phyloP scores from a whole-genome alignment of 805 yeast genomes.

The Pichia eremophila region DNA sequence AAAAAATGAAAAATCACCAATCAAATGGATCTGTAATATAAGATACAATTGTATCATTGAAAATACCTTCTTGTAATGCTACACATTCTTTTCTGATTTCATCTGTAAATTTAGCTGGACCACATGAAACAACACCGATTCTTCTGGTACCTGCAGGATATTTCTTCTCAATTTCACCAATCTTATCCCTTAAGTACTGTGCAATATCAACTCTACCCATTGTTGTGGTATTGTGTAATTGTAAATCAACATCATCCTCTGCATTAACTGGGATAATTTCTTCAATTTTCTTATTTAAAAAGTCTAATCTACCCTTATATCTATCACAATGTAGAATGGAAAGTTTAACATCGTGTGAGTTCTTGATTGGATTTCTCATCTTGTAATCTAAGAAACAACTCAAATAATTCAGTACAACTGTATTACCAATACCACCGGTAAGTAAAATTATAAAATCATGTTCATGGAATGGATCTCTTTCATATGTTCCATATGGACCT shows the following conservation, averaged over 20 bases:
- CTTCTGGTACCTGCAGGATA: background rate
- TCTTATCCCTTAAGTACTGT: background rate
- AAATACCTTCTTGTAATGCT: too few species aligned
- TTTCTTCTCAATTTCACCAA: background rate
- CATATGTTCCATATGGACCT: constrained; percentile 9
- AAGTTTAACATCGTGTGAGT: too few species aligned
- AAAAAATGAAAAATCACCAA: too few species aligned
- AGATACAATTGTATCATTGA: too few species aligned
- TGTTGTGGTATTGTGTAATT: background rate
- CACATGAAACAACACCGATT: constrained; percentile 1
- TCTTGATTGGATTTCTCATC: too few species aligned
- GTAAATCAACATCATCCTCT: background rate
- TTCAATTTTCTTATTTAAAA: too few species aligned
- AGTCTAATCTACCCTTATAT: too few species aligned
- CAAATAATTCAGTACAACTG: constrained; percentile 2
- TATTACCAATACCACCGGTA: constrained; percentile 8
- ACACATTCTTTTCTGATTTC: too few species aligned
- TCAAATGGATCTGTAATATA: too few species aligned
- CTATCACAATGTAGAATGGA: too few species aligned
- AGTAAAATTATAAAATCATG: constrained; percentile 1
- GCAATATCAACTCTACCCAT: background rate
- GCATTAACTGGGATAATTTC: background rate
- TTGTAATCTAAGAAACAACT: background rate
- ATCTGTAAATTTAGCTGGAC: background rate
- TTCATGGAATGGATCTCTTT: background rate